Conservation (phyloP, 1,284 basidiomycete genomes). For the Ceratobasidium papillatum region DNA sequence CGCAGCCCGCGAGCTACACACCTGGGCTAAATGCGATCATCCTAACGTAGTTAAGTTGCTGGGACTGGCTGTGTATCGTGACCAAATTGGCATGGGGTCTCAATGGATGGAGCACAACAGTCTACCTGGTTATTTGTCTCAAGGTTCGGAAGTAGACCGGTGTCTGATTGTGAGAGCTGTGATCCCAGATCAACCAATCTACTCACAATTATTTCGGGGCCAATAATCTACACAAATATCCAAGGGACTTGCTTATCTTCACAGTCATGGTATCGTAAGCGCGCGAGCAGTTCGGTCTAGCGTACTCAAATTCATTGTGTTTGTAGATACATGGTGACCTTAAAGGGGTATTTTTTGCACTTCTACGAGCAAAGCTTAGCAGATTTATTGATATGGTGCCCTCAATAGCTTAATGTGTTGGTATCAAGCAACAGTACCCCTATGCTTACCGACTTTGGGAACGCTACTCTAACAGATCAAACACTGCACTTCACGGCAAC, state of each 20-base stretch:
- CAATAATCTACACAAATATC: background rate
- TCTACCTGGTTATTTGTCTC: background rate
- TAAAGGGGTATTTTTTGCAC: background rate
- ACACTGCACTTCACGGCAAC: background rate
- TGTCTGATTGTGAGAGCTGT: background rate
- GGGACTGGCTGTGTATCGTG: background rate
- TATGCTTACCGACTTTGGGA: constrained; percentile 18
- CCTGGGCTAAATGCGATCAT: constrained; percentile 14
- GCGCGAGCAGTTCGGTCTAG: too few relatives aligned
- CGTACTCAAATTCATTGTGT: background rate
- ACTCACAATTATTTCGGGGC: background rate
- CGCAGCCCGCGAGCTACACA: constrained; percentile 6
- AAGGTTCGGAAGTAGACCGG: background rate
- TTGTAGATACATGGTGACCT: constrained; percentile 16
- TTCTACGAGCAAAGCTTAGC: background rate
- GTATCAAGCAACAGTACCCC: background rate
- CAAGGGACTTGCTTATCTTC: constrained; percentile 8
- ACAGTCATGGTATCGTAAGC: background rate
- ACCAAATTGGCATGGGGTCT: background rate
- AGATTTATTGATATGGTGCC: background rate
- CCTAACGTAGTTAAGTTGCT: background rate
- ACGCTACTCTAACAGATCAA: background rate
- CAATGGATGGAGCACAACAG: background rate
- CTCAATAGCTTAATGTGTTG: background rate
- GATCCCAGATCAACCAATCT: background rate